Base-by-base conservation (phyloP, 257 asterid species). In the Craterostigma plantagineum region DNA sequence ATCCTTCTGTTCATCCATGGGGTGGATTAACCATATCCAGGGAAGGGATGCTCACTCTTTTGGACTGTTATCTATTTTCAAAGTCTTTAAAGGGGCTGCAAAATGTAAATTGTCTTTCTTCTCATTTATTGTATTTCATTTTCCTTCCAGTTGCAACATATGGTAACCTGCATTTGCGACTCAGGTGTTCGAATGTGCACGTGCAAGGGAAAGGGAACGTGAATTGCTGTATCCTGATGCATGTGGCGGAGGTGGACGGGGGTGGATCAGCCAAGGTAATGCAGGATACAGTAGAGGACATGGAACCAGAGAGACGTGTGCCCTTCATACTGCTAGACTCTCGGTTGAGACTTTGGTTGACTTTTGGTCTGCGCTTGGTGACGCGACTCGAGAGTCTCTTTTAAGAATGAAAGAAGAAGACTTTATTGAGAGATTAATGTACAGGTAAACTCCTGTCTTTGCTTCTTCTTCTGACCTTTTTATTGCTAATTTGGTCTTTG, bases 321-420 rank as follows among this genome's bases (percentile, higher is more conserved):
- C 98, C 23, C 95, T 90, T 57, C 98, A 90, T 63, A 90, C 93
- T 55, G 95, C 98, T 61, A 69, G 85, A 55, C 81, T 90, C 57
- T 83, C 98, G 34, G 94, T 90, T 46, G 92, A 79, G 69, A 79
- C 95, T 49, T 65, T 90, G 83, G 94, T 79, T 55, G 95, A 90
- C 61, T 90, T 90, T 68, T 90, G 95, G 98, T 70, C 98, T 35
- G 98, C 98, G 11, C 87, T 83, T 45, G 94, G 95, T 38, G 95
- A 90, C 68, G 98, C 82, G 66, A 83, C 98, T 36, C 79, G 79
- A 17, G 91, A 60, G 23, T 83, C 95, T 59, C 93, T 90, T 64
- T 56, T 90, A 54, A 70, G 81, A 71, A 79, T 90, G 95, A 90
- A 90, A 70, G 98, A 90, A 67, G 98, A 90, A 56, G 98, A 90